Evolutionary conservation across 768 basidiomycete genomes (phyloP).

Genomic region (Trametes gibbosa): DNA sequence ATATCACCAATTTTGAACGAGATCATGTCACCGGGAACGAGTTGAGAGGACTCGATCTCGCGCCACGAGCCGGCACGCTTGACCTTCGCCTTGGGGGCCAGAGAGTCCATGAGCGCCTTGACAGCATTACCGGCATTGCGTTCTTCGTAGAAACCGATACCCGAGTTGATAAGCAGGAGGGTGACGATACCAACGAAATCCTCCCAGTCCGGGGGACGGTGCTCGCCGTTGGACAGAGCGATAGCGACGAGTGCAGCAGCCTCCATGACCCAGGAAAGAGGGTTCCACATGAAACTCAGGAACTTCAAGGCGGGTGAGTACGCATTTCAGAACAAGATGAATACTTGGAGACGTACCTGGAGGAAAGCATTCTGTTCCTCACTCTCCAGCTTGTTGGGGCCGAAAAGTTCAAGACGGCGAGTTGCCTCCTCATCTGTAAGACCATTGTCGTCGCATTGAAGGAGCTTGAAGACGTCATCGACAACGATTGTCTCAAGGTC

Average conservation of each 20-base stretch:
- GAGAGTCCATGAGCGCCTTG: constrained; percentile 99
- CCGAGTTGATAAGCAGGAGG: constrained; percentile 89
- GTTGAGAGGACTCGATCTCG: constrained; percentile 85
- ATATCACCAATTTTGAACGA: constrained; percentile 99
- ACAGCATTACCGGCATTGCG: constrained; percentile 97
- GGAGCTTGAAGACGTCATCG: constrained; percentile 94
- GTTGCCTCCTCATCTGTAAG: constrained; percentile 68
- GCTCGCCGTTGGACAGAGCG: constrained; percentile 89
- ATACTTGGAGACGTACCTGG: constrained; percentile 47
- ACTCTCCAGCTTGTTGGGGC: constrained; percentile 90
- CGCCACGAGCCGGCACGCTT: constrained; percentile 82
- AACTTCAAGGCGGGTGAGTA: constrained; percentile 47
- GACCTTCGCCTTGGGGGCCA: constrained; percentile 95
- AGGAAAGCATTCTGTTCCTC: constrained; percentile 92
- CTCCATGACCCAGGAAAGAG: constrained; percentile 99
- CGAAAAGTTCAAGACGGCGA: constrained; percentile 89
- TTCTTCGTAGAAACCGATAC: constrained; percentile 98
- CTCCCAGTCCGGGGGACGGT: constrained; percentile 88
- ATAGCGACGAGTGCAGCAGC: constrained; percentile 93
- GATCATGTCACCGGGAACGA: constrained; percentile 95
- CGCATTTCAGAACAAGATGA: background rate
- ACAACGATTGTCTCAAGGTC: constrained; percentile 96
- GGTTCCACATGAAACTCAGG: constrained; percentile 99
- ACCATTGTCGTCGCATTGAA: constrained; percentile 87
- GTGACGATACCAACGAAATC: constrained; percentile 97